These are phyloP conservation scores for Mycena citricolor DNA, from an alignment of 1,284 basidiomycete genomes.

Conservation along the genomic window DNA sequence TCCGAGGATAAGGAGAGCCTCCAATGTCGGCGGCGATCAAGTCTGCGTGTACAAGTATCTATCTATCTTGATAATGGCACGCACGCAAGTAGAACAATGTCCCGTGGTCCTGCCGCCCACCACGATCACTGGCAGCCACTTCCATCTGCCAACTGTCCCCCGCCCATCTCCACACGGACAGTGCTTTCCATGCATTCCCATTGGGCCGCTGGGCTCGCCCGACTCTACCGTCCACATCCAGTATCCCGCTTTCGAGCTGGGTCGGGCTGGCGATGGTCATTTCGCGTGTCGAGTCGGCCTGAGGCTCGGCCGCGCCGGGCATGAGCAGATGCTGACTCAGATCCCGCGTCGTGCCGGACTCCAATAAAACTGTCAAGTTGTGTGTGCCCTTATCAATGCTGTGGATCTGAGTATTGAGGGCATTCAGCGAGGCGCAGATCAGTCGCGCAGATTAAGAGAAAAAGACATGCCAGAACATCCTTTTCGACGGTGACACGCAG, in stretches of 20 bases:
- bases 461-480: conserved; percentile 40
- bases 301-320: conserved; percentile 29
- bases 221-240: conserved; percentile 51
- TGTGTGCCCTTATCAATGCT: conserved; percentile 41
- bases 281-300: conserved; percentile 34
- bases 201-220: conserved; percentile 38
- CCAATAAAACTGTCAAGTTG: conserved; percentile 43
- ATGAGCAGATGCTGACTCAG: conserved; percentile 40
- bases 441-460: conserved; percentile 3
- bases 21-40: background rate
- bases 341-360: conserved; percentile 35
- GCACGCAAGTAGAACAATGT: conserved; percentile 54
- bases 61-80: conserved; percentile 41
- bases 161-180: conserved; percentile 51
- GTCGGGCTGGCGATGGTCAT: conserved; percentile 43
- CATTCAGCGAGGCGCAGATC: conserved; percentile 1
- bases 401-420: conserved; percentile 47
- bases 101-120: conserved; percentile 50
- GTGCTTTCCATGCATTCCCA: conserved; percentile 53
- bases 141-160: conserved; percentile 29
- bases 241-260: conserved; percentile 48
- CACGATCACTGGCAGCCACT: conserved; percentile 31
- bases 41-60: conserved; percentile 5
- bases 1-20: conserved; percentile 8
- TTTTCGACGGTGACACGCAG: conserved; percentile 46